Evolutionary conservation across 2,329 filamentous ascomycete genomes (phyloP).

Genomic region (Knufia petricola): DNA sequence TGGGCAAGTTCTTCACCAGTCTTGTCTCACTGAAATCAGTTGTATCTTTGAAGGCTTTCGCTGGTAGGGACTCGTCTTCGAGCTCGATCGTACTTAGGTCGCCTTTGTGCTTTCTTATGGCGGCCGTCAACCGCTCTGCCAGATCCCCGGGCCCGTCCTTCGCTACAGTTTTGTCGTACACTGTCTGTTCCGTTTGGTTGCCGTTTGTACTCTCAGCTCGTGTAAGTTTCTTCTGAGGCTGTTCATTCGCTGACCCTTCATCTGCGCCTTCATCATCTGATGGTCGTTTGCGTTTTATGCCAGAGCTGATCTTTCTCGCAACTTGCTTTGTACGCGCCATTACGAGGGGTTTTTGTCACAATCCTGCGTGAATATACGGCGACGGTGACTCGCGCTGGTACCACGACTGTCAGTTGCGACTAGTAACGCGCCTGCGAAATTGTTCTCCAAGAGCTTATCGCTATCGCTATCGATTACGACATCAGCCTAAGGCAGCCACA

Average conservation of each 20-base stretch:
- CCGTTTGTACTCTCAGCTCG: conserved; percentile 1
- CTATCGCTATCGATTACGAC: background rate
- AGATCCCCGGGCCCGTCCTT: conserved; percentile 75
- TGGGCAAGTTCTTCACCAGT: conserved; percentile 62
- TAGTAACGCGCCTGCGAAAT: background rate
- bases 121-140: conserved; percentile 75
- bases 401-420: too few species aligned
- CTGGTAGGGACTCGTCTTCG: conserved; percentile 69
- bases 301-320: background rate
- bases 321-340: background rate
- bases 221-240: conserved; percentile 10
- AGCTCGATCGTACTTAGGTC: conserved; percentile 77
- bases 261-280: background rate
- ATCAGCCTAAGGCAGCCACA: background rate
- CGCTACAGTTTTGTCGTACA: conserved; percentile 66
- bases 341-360: too few species aligned
- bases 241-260: background rate
- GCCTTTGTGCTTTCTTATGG: conserved; percentile 57
- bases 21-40: conserved; percentile 61
- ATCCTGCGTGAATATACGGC: too few species aligned
- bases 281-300: background rate
- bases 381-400: too few species aligned
- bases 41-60: conserved; percentile 70
- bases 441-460: background rate
- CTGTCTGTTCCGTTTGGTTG: conserved; percentile 38